A percentile compares a stretch with the other conserved stretches of the same genome.
These are phyloP conservation scores for Rhizoctonia solani DNA, from an alignment of 1,284 basidiomycete species.

Conservation along the genomic window DNA sequence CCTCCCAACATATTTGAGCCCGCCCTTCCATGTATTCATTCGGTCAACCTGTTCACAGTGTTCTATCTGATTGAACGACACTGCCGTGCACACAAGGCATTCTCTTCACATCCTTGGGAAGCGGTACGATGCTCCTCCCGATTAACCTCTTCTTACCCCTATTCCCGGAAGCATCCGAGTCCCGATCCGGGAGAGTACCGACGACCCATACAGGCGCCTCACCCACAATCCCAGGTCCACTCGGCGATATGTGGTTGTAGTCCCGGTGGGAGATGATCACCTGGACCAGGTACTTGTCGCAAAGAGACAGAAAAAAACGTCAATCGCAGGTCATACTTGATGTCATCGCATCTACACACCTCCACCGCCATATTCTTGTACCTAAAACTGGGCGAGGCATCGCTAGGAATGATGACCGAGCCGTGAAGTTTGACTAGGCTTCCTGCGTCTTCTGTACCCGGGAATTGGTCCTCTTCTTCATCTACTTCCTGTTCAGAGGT, in stretches of 20 bases:
- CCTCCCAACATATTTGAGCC: too few relatives aligned
- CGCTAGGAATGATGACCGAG: neutral
- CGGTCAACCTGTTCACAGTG: too few relatives aligned
- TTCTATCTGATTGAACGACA: too few relatives aligned
- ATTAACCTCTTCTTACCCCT: neutral
- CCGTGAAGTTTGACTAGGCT: conserved; percentile 16
- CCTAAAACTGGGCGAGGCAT: conserved; percentile 6
- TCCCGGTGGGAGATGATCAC: conserved; percentile 3
- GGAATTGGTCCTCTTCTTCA: conserved; percentile 61
- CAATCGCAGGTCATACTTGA: neutral
- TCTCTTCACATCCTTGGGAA: neutral
- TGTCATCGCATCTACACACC: too few relatives aligned
- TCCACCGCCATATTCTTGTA: conserved; percentile 32
- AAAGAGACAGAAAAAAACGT: neutral
- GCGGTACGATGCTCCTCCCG: conserved; percentile 6
- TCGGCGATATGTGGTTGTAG: conserved; percentile 20
- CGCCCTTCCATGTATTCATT: too few relatives aligned
- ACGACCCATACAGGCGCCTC: conserved; percentile 25
- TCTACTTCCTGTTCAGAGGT: neutral
- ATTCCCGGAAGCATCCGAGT: neutral
- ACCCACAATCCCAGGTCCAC: conserved; percentile 18
- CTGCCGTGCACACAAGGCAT: neutral
- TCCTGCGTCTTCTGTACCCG: conserved; percentile 57
- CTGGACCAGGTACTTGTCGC: conserved; percentile 3
- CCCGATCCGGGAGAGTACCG: neutral